phyloP scores from a whole-genome alignment of 164 flowering plant species.

The Umbilicus rupestris region DNA sequence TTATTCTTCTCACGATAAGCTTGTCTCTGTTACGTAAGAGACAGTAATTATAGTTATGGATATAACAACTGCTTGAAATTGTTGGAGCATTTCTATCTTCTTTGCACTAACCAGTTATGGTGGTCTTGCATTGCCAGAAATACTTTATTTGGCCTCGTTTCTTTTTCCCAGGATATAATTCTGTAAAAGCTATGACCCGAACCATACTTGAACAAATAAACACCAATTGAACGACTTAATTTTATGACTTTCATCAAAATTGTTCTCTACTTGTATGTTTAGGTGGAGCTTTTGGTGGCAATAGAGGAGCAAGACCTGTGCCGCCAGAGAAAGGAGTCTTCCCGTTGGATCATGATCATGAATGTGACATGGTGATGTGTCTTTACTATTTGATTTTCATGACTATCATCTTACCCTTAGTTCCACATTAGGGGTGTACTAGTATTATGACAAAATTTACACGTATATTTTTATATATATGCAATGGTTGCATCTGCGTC shows the following conservation, averaged over 20 bases:
- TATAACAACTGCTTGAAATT: neutral
- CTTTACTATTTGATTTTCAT: neutral
- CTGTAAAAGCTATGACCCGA: neutral
- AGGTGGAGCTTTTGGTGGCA: constrained; percentile 98
- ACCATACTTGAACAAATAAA: neutral
- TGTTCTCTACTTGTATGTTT: constrained; percentile 10
- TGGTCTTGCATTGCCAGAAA: neutral
- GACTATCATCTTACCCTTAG: neutral
- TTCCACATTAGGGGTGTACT: neutral
- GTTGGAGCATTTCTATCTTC: neutral
- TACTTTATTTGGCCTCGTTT: neutral
- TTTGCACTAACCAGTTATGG: neutral
- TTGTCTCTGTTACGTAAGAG: neutral
- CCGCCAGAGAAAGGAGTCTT: constrained; percentile 95
- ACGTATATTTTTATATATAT: too few relatives aligned
- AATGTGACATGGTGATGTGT: constrained; percentile 66
- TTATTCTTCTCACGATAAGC: neutral
- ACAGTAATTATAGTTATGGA: neutral
- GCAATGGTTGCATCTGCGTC: neutral
- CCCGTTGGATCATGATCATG: constrained; percentile 83
- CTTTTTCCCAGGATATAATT: neutral
- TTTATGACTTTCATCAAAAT: neutral
- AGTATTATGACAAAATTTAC: neutral
- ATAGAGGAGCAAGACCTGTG: constrained; percentile 71
- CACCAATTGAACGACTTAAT: neutral